Conservation (phyloP, 352 stramenopile genomes). For the Phytophthora pseudosyringae region DNA sequence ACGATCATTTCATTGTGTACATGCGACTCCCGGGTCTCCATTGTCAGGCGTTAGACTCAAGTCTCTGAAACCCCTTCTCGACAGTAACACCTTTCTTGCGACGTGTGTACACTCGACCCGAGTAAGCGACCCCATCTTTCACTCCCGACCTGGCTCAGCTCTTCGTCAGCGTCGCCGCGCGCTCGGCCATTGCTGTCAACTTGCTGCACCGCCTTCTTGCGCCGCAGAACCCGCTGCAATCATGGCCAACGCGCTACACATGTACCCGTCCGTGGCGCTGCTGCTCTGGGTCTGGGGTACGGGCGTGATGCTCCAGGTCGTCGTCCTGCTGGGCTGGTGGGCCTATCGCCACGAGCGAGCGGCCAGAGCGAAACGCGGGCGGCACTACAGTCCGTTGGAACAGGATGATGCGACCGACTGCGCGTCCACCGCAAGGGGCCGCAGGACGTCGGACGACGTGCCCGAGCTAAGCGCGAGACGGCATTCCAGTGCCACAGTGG, state of each 20-base stretch:
- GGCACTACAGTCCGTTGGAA: constrained; percentile 12
- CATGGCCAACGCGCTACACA: constrained; percentile 49
- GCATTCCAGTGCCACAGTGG: constrained; percentile 15
- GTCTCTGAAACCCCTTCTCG: too few species aligned
- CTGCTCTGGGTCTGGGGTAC: constrained; percentile 39
- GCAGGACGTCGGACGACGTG: constrained; percentile 25
- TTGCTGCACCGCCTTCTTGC: not conserved
- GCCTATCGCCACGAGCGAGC: constrained; percentile 20
- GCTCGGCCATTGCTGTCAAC: not conserved
- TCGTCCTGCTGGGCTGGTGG: constrained; percentile 38
- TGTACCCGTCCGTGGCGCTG: constrained; percentile 48
- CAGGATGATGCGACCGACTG: constrained; percentile 19
- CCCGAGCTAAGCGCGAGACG: constrained; percentile 23
- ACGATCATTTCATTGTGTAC: constrained; percentile 13
- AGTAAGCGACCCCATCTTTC: constrained; percentile 4
- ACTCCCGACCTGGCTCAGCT: too few species aligned
- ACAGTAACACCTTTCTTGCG: constrained; percentile 20
- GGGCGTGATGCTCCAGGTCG: constrained; percentile 41
- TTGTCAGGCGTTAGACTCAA: constrained; percentile 24
- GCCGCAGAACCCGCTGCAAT: not conserved
- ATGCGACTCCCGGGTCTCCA: not conserved
- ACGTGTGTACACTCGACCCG: constrained; percentile 33
- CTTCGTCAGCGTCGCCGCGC: not conserved
- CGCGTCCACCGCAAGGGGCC: constrained; percentile 11
- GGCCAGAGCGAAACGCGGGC: not conserved